A percentile compares a stretch with the other conserved stretches of the same genome.
phyloP scores from a whole-genome alignment of 768 basidiomycete species.

The Tephrocybe sp. region DNA sequence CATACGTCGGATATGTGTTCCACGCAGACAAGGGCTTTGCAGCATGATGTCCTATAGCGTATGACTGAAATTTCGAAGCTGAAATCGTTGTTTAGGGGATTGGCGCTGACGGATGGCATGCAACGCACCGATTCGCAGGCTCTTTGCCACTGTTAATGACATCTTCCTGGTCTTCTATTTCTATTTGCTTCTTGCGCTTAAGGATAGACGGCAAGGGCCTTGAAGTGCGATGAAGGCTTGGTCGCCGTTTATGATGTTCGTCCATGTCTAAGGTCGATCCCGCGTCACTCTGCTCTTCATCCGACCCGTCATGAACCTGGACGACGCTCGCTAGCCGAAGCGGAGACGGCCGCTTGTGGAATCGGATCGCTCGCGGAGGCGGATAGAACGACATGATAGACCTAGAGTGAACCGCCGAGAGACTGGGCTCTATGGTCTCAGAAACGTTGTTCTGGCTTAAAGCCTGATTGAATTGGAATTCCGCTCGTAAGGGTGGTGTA shows the following conservation, averaged over 20 bases:
- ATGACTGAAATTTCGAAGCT: conserved; percentile 19
- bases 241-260: neutral
- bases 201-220: conserved; percentile 9
- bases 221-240: conserved; percentile 7
- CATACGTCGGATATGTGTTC: conserved; percentile 19
- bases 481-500: neutral
- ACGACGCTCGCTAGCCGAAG: neutral
- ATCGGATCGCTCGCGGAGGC: neutral
- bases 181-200: neutral
- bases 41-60: conserved; percentile 15
- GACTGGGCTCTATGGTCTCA: too few species aligned
- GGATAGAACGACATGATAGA: neutral
- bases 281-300: neutral
- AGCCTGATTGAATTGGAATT: neutral
- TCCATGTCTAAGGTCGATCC: neutral
- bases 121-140: neutral
- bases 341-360: conserved; percentile 2
- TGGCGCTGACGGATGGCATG: neutral
- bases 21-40: conserved; percentile 10
- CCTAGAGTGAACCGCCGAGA: neutral
- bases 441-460: too few species aligned
- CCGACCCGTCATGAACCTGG: neutral
- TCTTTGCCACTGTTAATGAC: neutral
- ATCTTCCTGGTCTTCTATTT: neutral
- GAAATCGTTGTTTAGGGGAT: neutral